Conservation (phyloP, 148 eudicot species). For the Agrostemma githago region DNA sequence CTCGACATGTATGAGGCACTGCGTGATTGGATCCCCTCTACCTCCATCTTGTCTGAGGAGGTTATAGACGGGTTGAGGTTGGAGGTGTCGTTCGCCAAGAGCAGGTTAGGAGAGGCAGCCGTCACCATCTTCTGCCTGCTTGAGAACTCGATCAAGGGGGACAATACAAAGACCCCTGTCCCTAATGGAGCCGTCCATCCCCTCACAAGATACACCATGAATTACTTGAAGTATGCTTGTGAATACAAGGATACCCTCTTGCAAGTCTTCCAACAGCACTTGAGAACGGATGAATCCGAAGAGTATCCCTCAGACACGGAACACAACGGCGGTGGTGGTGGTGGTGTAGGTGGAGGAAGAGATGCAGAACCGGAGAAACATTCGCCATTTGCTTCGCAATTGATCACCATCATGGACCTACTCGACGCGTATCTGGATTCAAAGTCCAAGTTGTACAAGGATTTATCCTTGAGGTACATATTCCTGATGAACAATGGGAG, state of each 20-base stretch:
- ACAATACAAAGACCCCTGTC: constrained; percentile 54
- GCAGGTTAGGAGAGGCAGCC: constrained; percentile 58
- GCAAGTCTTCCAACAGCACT: constrained; percentile 57
- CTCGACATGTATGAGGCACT: constrained; percentile 67
- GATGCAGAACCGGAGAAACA: background rate
- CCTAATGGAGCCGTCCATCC: constrained; percentile 89
- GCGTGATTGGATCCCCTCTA: constrained; percentile 29
- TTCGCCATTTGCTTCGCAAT: constrained; percentile 46
- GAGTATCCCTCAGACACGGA: constrained; percentile 22
- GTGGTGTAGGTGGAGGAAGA: background rate
- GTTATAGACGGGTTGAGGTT: constrained; percentile 30
- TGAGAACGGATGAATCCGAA: constrained; percentile 37
- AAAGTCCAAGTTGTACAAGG: constrained; percentile 66
- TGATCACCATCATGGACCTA: constrained; percentile 52
- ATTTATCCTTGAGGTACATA: constrained; percentile 46
- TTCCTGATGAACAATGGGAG: constrained; percentile 68
- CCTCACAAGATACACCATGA: constrained; percentile 68
- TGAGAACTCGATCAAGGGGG: constrained; percentile 65
- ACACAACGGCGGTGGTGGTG: background rate
- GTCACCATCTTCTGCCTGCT: constrained; percentile 56
- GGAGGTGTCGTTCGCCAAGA: constrained; percentile 35
- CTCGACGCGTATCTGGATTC: constrained; percentile 53
- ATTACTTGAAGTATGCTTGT: constrained; percentile 62
- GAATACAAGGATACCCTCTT: constrained; percentile 59
- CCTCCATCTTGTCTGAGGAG: constrained; percentile 19